A percentile compares a stretch with the other conserved stretches of the same genome.
Conservation (phyloP, 352 stramenopile genomes). For the Pythium folliculosum region DNA sequence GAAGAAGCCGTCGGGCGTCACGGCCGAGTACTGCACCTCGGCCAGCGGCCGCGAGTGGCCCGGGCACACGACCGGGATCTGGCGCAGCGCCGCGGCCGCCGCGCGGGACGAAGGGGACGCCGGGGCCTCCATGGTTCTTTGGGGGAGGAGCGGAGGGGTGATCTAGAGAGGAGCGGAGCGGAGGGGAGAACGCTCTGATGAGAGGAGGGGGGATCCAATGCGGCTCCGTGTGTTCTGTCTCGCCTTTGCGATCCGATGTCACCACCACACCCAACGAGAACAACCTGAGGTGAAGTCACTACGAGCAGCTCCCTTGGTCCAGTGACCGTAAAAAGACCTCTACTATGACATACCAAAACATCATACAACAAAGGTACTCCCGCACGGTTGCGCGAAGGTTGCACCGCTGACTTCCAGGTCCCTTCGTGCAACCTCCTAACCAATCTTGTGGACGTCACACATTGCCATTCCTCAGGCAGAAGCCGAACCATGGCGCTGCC, state of each 20-base stretch:
- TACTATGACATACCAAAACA: not conserved
- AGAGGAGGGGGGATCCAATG: not conserved
- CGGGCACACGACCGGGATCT: not conserved
- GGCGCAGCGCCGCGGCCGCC: too few species aligned
- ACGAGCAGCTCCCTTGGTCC: constrained; percentile 18
- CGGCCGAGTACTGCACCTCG: not conserved
- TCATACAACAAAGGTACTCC: not conserved
- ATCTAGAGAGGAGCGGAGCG: constrained; percentile 1
- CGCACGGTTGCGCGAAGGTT: not conserved
- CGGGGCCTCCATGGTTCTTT: not conserved
- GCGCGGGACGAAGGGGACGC: too few species aligned
- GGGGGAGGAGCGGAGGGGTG: not conserved
- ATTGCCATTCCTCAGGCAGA: too few species aligned
- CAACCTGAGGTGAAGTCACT: constrained; percentile 13
- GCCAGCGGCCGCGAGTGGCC: not conserved
- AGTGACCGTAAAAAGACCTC: constrained; percentile 19
- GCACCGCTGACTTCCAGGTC: not conserved
- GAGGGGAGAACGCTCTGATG: not conserved
- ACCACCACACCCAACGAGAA: constrained; percentile 20
- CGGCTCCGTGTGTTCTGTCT: constrained; percentile 1
- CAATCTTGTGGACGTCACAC: not conserved
- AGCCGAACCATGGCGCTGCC: constrained; percentile 18
- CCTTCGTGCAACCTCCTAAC: constrained; percentile 4
- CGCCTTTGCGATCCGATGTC: constrained; percentile 26
- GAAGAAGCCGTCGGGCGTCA: constrained; percentile 55